Conservation (phyloP, 1,284 basidiomycete species). For the Bondarzewia mesenterica region DNA sequence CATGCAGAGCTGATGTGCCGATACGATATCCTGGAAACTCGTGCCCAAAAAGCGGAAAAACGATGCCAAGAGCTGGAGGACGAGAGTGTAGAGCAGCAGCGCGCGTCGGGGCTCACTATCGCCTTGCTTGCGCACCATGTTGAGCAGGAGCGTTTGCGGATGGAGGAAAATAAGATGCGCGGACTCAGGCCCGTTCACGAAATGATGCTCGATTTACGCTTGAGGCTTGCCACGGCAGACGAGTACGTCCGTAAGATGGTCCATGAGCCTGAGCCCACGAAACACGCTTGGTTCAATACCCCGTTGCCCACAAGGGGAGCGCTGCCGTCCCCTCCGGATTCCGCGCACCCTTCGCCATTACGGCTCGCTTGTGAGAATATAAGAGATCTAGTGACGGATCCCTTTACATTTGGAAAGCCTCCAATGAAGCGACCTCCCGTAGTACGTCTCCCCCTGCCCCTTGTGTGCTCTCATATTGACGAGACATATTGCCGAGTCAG, state of each 20-base stretch:
- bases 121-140: slow-evolving; percentile 2
- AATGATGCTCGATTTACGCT: slow-evolving; percentile 4
- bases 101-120: slow-evolving; percentile 3
- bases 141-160: neutral
- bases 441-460: no score
- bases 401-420: neutral
- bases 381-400: neutral
- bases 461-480: no score
- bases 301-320: neutral
- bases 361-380: neutral
- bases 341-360: neutral
- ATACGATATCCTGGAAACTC: neutral
- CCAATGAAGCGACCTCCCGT: no score
- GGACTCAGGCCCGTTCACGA: slow-evolving; percentile 2
- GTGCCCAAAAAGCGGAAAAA: neutral
- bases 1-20: slow-evolving; percentile 1
- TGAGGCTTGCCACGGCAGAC: slow-evolving; percentile 3
- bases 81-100: neutral
- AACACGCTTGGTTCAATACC: neutral
- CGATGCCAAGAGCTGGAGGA: neutral
- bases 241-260: slow-evolving; percentile 5
- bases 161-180: slow-evolving; percentile 1
- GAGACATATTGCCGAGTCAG: no score
- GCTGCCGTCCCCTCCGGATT: slow-evolving; percentile 1
- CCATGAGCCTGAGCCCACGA: neutral